Base-by-base conservation (phyloP, 306 rosid species). In the Vigna trinervia region DNA sequence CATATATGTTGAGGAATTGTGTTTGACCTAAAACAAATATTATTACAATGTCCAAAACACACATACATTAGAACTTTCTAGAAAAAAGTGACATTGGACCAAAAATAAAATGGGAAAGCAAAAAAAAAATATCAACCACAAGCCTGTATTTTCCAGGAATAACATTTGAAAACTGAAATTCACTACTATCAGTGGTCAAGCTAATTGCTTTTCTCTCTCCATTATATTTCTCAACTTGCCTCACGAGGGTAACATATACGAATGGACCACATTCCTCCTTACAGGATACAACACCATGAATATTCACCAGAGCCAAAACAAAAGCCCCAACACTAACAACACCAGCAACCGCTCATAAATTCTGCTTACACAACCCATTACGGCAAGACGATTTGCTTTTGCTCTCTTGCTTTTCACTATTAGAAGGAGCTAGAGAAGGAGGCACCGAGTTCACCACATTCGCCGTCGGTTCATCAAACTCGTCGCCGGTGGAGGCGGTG, bases 61-160 rank as follows among this genome's bases (percentile, higher is more conserved):
- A 77, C 23, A 50, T 43, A 12, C 71, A 46, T 79, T 66, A 83
- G 38, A 54, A 61, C 46, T 81, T 39, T 50, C 62, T 22, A 65
- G 61, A 78, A 77, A 75, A 60, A 69, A 32, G 48, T 23, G 67
- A 39, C 19, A 32, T 68, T 62, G 30, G 83, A 68, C 68, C 22
- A 73, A 59, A 34, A 69, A 65, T 52, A 73, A 60, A 64, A 74
- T 54, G 61, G 71, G 62, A 78, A 77, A n/a, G 46, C 26, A 74
- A 19, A 62, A 30, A 22, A 26, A 62, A 13, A 76, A 19, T 41
- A 45, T 85, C 79, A 82, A 95, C 99, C 98, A 91, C 96, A 43
- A 92, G 82, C 82, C 87, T 89, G 91, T 92, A 91, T 76, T 95
- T 89, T 86, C 99, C 99, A 75, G 99, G 98, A 78, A 95, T 61